These are phyloP conservation scores for Oryza coarctata DNA, from an alignment of 176 grass and related monocot genomes.

Conservation along the genomic window DNA sequence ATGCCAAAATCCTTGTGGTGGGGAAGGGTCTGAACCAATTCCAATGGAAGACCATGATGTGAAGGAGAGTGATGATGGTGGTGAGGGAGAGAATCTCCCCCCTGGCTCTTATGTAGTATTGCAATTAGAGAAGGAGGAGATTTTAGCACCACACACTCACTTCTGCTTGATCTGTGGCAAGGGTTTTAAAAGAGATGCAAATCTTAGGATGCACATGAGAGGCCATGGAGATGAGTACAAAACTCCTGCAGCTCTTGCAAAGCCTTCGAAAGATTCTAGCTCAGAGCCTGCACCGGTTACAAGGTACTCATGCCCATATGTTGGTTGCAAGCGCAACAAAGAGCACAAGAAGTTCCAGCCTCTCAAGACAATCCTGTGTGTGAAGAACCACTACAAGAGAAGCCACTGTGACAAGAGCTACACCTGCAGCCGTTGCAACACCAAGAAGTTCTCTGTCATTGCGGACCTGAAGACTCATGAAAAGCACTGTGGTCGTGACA, in stretches of 20 bases:
- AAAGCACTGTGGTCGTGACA: conserved; percentile 83
- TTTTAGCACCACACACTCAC: conserved; percentile 89
- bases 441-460: conserved; percentile 86
- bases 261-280: conserved; percentile 55
- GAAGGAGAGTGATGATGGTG: conserved; percentile 85
- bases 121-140: conserved; percentile 89
- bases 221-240: conserved; percentile 94
- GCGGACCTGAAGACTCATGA: conserved; percentile 87
- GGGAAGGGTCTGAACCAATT: conserved; percentile 44
- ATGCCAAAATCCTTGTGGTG: conserved; percentile 46
- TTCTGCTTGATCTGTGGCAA: conserved; percentile 92
- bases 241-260: conserved; percentile 79
- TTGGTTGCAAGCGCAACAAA: conserved; percentile 89
- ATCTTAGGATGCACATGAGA: conserved; percentile 95
- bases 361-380: conserved; percentile 85
- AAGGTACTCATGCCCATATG: conserved; percentile 88
- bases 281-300: conserved; percentile 56
- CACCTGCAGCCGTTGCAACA: conserved; percentile 81
- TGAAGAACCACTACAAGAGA: conserved; percentile 94
- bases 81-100: conserved; percentile 75
- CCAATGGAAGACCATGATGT: conserved; percentile 74
- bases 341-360: conserved; percentile 95
- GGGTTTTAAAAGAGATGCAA: conserved; percentile 95
- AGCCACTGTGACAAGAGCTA: conserved; percentile 98
- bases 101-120: conserved; percentile 86